These are phyloP conservation scores for Talaromyces sp. DNA, from an alignment of 2,329 filamentous ascomycete species.

Conservation along the genomic window DNA sequence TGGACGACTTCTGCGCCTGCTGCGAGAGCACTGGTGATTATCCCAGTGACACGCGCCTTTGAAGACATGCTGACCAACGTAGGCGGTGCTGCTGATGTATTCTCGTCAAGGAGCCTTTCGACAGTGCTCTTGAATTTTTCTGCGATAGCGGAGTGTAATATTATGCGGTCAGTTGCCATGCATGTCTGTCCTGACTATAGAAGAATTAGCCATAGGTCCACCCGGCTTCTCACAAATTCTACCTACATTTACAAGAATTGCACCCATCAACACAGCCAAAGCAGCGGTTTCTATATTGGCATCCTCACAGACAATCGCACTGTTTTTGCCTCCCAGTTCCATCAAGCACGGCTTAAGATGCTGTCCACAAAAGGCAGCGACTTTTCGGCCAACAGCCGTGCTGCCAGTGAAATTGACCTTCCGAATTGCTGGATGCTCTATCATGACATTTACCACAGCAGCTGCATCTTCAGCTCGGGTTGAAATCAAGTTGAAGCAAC, in stretches of 20 bases:
- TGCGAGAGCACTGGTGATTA: conserved; percentile 30
- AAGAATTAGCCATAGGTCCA: conserved; percentile 57
- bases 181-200: conserved; percentile 64
- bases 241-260: not conserved
- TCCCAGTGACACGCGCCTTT: conserved; percentile 40
- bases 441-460: conserved; percentile 35
- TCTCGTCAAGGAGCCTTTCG: conserved; percentile 36
- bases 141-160: conserved; percentile 50
- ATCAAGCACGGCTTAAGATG: conserved; percentile 47
- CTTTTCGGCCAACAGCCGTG: conserved; percentile 40
- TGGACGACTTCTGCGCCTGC: conserved; percentile 33
- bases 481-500: conserved; percentile 41
- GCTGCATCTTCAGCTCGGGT: conserved; percentile 32
- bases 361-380: conserved; percentile 37
- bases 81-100: conserved; percentile 23
- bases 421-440: conserved; percentile 36
- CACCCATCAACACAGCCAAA: not conserved
- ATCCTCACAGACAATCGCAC: conserved; percentile 45
- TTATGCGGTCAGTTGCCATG: conserved; percentile 61
- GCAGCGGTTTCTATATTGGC: conserved; percentile 43
- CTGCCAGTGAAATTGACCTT: conserved; percentile 49
- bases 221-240: conserved; percentile 38
- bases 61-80: conserved; percentile 45
- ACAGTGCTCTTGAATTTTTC: conserved; percentile 52
- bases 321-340: conserved; percentile 50